phyloP scores from a whole-genome alignment of 2,329 filamentous ascomycete species.

The Plenodomus lindquistii region DNA sequence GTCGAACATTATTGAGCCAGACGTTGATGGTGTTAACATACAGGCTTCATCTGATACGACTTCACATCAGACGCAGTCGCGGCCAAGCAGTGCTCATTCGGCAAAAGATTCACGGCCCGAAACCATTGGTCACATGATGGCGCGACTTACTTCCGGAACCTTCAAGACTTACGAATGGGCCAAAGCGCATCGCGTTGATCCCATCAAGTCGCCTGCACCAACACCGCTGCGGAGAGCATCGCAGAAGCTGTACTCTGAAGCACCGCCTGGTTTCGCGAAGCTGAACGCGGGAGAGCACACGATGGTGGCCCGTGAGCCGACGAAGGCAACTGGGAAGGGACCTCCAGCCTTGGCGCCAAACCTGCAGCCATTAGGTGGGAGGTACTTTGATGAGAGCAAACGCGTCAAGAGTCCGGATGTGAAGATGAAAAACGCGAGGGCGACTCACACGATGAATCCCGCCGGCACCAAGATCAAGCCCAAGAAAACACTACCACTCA shows the following conservation, averaged over 20 bases:
- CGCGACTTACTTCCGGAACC: slow-evolving; percentile 5
- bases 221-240: slow-evolving; percentile 21
- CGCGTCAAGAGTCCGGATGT: background rate
- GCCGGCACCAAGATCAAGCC: background rate
- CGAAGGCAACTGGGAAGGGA: background rate
- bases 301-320: background rate
- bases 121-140: slow-evolving; percentile 22
- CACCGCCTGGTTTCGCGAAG: slow-evolving; percentile 2
- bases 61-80: background rate
- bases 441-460: background rate
- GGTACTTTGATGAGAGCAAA: background rate
- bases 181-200: background rate
- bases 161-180: background rate
- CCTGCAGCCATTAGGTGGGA: background rate
- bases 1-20: background rate
- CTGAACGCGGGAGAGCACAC: background rate
- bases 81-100: background rate
- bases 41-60: background rate
- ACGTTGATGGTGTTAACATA: background rate
- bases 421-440: background rate
- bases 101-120: slow-evolving; percentile 3
- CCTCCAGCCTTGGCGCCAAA: background rate
- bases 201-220: slow-evolving; percentile 9
- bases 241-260: slow-evolving; percentile 13
- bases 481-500: background rate